phyloP scores from a whole-genome alignment of 2,329 filamentous ascomycete species.

The Clarireedia paspali region DNA sequence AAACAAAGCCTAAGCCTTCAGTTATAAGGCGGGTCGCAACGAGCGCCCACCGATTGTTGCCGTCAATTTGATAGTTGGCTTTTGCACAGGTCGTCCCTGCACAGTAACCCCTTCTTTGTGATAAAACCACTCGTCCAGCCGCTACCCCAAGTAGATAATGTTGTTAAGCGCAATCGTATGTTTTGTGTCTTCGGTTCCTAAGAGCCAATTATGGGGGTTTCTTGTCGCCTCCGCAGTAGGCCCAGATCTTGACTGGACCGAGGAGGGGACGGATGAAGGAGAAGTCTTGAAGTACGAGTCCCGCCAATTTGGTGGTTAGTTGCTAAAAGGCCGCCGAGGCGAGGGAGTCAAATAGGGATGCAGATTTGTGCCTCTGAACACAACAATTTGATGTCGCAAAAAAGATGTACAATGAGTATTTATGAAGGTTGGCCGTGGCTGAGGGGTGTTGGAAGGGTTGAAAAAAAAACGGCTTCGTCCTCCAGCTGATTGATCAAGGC shows the following conservation, averaged over 20 bases:
- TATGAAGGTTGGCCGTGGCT: not conserved
- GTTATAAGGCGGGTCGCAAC: constrained; percentile 40
- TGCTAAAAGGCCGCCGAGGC: constrained; percentile 27
- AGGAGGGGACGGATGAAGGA: constrained; percentile 82
- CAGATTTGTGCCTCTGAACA: not conserved
- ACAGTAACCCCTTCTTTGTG: constrained; percentile 17
- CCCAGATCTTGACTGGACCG: constrained; percentile 77
- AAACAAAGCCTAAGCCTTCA: constrained; percentile 16
- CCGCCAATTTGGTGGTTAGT: constrained; percentile 85
- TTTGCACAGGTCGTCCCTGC: constrained; percentile 31
- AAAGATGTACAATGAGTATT: not conserved
- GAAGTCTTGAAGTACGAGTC: constrained; percentile 62
- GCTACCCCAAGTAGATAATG: constrained; percentile 11
- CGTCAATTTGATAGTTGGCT: constrained; percentile 41
- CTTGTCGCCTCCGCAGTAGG: constrained; percentile 93
- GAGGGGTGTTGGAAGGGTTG: not conserved
- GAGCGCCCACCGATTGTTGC: constrained; percentile 43
- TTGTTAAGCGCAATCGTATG: constrained; percentile 10
- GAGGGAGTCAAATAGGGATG: constrained; percentile 5
- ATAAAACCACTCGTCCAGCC: constrained; percentile 15
- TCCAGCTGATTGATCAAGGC: not conserved
- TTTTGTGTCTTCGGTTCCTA: constrained; percentile 1
- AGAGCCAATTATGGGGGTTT: constrained; percentile 84
- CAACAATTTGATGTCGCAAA: not conserved
- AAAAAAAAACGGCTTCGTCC: not conserved